A percentile compares a stretch with the other conserved stretches of the same genome.
phyloP scores from a whole-genome alignment of 192 early-diverging fungal genomes.

The Coemansia sp. region DNA sequence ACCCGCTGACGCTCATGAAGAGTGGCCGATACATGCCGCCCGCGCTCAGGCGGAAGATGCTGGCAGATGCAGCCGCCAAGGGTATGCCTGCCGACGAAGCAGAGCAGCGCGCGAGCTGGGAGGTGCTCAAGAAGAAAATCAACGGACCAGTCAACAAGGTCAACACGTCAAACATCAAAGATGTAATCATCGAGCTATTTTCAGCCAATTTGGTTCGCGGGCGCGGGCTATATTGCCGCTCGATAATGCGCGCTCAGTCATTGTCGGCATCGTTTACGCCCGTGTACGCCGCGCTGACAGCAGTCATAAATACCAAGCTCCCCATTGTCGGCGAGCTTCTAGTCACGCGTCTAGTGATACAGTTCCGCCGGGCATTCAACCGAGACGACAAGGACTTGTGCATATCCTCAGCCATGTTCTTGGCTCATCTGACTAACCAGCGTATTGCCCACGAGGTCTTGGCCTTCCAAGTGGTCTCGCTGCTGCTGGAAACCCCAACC shows the following conservation, averaged over 20 bases:
- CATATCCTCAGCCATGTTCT: slow-evolving; percentile 81
- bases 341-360: slow-evolving; percentile 78
- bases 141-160: slow-evolving; percentile 97
- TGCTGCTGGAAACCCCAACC: slow-evolving; percentile 85
- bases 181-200: slow-evolving; percentile 87
- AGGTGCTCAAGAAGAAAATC: slow-evolving; percentile 90
- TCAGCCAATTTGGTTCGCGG: slow-evolving; percentile 91
- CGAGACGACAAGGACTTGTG: slow-evolving; percentile 89
- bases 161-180: slow-evolving; percentile 88
- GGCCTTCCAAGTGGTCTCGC: slow-evolving; percentile 80
- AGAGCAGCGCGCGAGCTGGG: slow-evolving; percentile 89
- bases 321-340: slow-evolving; percentile 90
- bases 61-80: slow-evolving; percentile 21
- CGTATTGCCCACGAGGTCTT: slow-evolving; percentile 86
- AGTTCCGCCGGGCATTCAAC: slow-evolving; percentile 90
- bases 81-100: slow-evolving; percentile 12
- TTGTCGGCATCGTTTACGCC: slow-evolving; percentile 88
- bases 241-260: slow-evolving; percentile 88
- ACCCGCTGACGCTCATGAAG: not conserved
- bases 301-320: slow-evolving; percentile 93
- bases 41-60: slow-evolving; percentile 69
- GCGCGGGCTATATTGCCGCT: slow-evolving; percentile 83
- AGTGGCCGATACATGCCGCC: slow-evolving; percentile 79
- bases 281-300: slow-evolving; percentile 85
- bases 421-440: slow-evolving; percentile 95